These are phyloP conservation scores for Claviceps lovelessii DNA, from an alignment of 2,329 filamentous ascomycete species.

Conservation along the genomic window DNA sequence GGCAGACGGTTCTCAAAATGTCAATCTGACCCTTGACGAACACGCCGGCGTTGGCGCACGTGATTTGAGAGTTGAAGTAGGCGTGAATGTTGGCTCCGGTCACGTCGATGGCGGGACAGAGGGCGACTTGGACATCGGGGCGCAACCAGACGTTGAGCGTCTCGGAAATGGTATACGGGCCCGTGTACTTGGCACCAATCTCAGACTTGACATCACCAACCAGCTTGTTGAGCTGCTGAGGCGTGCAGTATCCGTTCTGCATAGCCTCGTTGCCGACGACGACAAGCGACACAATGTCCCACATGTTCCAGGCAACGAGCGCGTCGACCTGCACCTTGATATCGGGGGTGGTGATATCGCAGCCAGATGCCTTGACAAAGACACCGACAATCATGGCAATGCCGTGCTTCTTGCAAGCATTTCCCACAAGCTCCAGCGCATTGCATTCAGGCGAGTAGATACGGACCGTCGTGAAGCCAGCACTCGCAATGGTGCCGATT, in stretches of 20 bases:
- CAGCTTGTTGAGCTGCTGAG: conserved; percentile 52
- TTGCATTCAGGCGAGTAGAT: conserved; percentile 88
- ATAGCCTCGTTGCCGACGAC: conserved; percentile 87
- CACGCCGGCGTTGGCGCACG: conserved; percentile 51
- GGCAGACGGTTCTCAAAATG: conserved; percentile 56
- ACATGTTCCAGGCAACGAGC: conserved; percentile 59
- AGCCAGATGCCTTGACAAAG: conserved; percentile 58
- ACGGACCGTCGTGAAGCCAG: conserved; percentile 59
- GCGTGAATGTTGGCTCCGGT: conserved; percentile 80
- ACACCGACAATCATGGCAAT: conserved; percentile 76
- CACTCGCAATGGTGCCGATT: conserved; percentile 44
- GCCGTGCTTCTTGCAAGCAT: conserved; percentile 49
- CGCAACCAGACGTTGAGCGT: conserved; percentile 65
- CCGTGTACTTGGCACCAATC: conserved; percentile 56
- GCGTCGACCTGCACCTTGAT: conserved; percentile 60
- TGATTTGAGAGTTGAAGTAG: conserved; percentile 70
- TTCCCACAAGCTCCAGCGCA: conserved; percentile 61
- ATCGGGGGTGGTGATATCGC: conserved; percentile 41
- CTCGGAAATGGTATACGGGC: conserved; percentile 72
- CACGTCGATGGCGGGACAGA: conserved; percentile 66
- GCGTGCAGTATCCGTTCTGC: conserved; percentile 55
- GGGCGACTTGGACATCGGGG: conserved; percentile 35
- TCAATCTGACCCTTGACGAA: conserved; percentile 65
- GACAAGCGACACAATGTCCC: conserved; percentile 62
- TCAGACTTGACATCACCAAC: conserved; percentile 50